Percentiles rank a stretch among this genome's conserved stretches.
Evolutionary conservation across 164 flowering plant genomes (phyloP).

Genomic region (Piper betle): DNA sequence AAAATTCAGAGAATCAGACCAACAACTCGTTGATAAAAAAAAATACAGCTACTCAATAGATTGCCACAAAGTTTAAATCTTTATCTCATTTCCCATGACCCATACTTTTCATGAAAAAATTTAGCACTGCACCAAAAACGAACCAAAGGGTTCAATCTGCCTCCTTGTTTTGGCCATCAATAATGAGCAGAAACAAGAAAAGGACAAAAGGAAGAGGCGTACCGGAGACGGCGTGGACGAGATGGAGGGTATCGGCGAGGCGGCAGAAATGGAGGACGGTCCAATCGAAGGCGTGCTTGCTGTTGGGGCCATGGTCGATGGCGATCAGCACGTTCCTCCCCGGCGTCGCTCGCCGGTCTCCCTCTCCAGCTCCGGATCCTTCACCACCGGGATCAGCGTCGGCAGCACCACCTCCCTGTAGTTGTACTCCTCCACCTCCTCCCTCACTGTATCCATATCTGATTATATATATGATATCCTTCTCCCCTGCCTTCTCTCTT

Average conservation of each 20-base stretch:
- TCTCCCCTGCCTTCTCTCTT: too few species aligned
- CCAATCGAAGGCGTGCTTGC: conserved; percentile 94
- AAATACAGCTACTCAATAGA: too few species aligned
- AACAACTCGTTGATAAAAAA: too few species aligned
- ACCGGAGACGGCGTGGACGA: conserved; percentile 76
- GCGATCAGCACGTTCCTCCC: conserved; percentile 62
- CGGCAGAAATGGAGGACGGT: conserved; percentile 65
- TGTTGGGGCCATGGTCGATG: conserved; percentile 88
- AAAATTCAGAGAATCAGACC: too few species aligned
- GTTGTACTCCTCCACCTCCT: conserved; percentile 37
- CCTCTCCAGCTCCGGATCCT: conserved; percentile 59
- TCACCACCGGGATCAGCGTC: conserved; percentile 37
- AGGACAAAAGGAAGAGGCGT: not conserved
- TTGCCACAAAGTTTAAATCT: too few species aligned
- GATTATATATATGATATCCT: too few species aligned
- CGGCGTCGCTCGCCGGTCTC: conserved; percentile 69
- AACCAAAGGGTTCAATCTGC: too few species aligned
- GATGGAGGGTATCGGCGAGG: conserved; percentile 76
- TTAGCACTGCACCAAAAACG: too few species aligned
- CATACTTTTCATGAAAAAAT: too few species aligned
- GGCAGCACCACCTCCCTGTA: conserved; percentile 67
- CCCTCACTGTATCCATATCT: conserved; percentile 42
- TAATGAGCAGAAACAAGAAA: too few species aligned
- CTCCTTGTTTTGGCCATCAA: too few species aligned
- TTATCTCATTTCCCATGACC: too few species aligned